These are phyloP conservation scores for Penicillium sp. DNA, from an alignment of 2,329 filamentous ascomycete species.

Conservation along the genomic window DNA sequence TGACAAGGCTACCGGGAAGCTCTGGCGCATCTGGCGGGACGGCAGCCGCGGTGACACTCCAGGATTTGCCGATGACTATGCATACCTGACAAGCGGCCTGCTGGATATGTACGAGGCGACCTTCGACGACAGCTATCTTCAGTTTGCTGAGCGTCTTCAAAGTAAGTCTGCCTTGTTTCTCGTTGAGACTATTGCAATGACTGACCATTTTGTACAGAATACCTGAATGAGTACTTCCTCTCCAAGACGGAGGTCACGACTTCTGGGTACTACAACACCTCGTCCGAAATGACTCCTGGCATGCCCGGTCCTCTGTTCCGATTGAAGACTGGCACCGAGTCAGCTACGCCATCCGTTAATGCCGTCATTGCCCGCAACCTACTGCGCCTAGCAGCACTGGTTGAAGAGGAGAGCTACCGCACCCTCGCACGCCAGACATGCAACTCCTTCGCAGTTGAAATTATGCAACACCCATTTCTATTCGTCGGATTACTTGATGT, in stretches of 20 bases:
- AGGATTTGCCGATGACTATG: constrained; percentile 93
- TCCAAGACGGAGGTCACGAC: constrained; percentile 56
- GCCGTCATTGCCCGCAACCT: constrained; percentile 84
- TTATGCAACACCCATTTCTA: constrained; percentile 89
- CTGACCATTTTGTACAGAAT: constrained; percentile 53
- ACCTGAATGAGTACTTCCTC: constrained; percentile 77
- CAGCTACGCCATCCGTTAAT: constrained; percentile 86
- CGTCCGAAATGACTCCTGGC: constrained; percentile 60
- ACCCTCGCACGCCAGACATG: constrained; percentile 72
- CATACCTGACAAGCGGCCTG: constrained; percentile 80
- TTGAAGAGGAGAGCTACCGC: constrained; percentile 68
- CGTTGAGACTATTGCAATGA: neutral
- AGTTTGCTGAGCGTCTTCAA: constrained; percentile 82
- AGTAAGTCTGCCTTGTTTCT: constrained; percentile 50
- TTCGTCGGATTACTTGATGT: constrained; percentile 79
- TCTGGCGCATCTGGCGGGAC: constrained; percentile 76
- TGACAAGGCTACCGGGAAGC: constrained; percentile 61
- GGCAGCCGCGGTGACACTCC: constrained; percentile 64
- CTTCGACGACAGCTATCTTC: constrained; percentile 72
- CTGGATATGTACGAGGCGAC: constrained; percentile 84
- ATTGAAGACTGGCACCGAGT: constrained; percentile 94
- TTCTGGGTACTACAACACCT: constrained; percentile 48
- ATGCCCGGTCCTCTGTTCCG: constrained; percentile 68
- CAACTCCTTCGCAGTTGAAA: constrained; percentile 85
- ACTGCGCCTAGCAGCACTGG: constrained; percentile 73